Evolutionary conservation across 2,329 filamentous ascomycete species (phyloP), one percentile per base, ranked within the genome.

Genomic region (Orbilia brochopaga): DNA sequence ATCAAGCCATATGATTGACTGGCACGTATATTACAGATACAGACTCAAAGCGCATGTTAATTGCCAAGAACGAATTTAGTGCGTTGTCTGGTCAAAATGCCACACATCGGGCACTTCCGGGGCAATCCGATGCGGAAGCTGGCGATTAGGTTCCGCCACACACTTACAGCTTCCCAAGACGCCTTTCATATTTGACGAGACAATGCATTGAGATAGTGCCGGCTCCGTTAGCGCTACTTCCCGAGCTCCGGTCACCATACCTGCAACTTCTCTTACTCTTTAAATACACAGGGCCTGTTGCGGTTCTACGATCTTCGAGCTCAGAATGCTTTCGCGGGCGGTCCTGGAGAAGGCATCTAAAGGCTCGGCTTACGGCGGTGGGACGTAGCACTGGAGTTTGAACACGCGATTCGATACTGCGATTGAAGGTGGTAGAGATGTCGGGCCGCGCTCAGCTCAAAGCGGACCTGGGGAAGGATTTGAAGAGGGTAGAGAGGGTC

Each of bases 161-260:
- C 65, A 69, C 62, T 69, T 46, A 63, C 50, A 63, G 58, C 66
- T 70, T 54, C 24, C 66, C 59, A 50, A 70, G 50, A 64, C 55
- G 56, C 27, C 35, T 53, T 37, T 56, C 56, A 19, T 50, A 19
- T 30, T 37, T 10, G 48, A 58, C 21, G 53, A 48, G n/a, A 17
- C 17, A 63, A 23, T 54, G 52, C 35, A 58, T 32, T 64, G 48
- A 56, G 7, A 35, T 32, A 53, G 53, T 59, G 44, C 17, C 57
- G 51, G 54, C 32, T 55, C 21, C 44, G 23, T 54, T 53, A 32
- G 27, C 27, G 27, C 27, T 32, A 32, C 27, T 32, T 32, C 27
- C 27, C 27, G 27, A 32, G 27, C 7, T 51, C 27, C n/a, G 53
- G 21, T 32, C 1, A 13, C 35, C 24, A 42, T 58, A 11, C 27